A percentile compares a stretch with the other conserved stretches of the same genome.
Evolutionary conservation across 164 flowering plant species (phyloP).

Genomic region (Magnolia sinica): DNA sequence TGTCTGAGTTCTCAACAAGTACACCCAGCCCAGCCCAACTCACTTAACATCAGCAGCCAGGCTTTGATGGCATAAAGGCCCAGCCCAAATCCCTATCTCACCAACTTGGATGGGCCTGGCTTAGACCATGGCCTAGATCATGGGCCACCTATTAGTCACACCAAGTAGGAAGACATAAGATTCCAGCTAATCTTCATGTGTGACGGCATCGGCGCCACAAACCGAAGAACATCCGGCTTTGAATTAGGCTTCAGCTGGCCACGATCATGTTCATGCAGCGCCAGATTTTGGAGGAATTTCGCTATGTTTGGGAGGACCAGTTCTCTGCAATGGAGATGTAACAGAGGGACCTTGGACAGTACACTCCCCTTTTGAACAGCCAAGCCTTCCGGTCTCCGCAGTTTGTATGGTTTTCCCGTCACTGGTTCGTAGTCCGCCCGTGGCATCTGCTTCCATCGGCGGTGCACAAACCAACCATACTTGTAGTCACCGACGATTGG

Average conservation of each 20-base stretch:
- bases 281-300: slow-evolving; percentile 40
- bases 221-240: slow-evolving; percentile 61
- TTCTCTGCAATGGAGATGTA: slow-evolving; percentile 88
- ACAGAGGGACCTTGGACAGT: slow-evolving; percentile 74
- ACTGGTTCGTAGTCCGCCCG: slow-evolving; percentile 64
- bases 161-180: slow-evolving; percentile 87
- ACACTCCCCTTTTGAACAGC: slow-evolving; percentile 95
- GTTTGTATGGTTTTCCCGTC: slow-evolving; percentile 67
- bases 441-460: slow-evolving; percentile 80
- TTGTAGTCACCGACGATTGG: slow-evolving; percentile 92
- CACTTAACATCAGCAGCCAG: background rate
- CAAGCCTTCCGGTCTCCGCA: slow-evolving; percentile 70
- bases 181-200: slow-evolving; percentile 98
- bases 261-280: slow-evolving; percentile 10
- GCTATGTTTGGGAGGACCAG: slow-evolving; percentile 76
- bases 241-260: slow-evolving; percentile 11
- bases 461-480: slow-evolving; percentile 83
- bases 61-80: background rate
- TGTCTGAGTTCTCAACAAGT: no score
- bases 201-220: slow-evolving; percentile 84
- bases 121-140: no score
- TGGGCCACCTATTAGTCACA: slow-evolving; percentile 20
- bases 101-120: no score
- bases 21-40: background rate
- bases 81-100: no score